Conservation (phyloP, 1,139 yeast genomes). For the Saccharomyces hybrid region DNA sequence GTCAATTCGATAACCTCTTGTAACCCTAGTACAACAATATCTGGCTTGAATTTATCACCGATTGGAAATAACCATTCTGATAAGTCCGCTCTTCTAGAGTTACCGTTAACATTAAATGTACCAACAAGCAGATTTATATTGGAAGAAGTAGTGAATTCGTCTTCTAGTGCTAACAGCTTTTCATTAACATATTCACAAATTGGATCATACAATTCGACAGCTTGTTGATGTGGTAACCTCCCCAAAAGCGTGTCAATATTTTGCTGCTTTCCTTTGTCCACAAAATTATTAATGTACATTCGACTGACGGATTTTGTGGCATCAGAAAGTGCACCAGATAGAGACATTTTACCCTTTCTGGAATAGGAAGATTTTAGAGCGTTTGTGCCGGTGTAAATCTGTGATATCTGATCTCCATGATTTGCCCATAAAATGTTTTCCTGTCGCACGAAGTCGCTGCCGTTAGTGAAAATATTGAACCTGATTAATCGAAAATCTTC, state of each 20-base stretch:
- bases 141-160: constrained; percentile 53
- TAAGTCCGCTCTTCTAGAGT: constrained; percentile 47
- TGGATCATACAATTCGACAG: constrained; percentile 80
- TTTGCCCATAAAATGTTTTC: constrained; percentile 95
- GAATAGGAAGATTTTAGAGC: constrained; percentile 92
- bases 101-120: constrained; percentile 83
- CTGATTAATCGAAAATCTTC: constrained; percentile 38
- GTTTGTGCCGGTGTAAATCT: constrained; percentile 94
- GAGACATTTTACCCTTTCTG: constrained; percentile 87
- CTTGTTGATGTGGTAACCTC: constrained; percentile 57
- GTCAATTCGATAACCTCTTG: constrained; percentile 90
- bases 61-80: constrained; percentile 80
- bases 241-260: constrained; percentile 85
- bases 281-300: constrained; percentile 91
- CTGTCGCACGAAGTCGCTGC: constrained; percentile 47
- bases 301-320: constrained; percentile 93
- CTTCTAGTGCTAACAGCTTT: constrained; percentile 44
- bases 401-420: constrained; percentile 94
- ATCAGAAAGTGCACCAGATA: constrained; percentile 93
- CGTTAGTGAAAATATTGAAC: constrained; percentile 26
- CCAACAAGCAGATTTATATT: constrained; percentile 68
- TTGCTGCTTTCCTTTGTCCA: constrained; percentile 81
- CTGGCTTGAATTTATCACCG: constrained; percentile 43
- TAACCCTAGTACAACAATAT: constrained; percentile 76
- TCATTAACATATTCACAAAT: constrained; percentile 70